These are phyloP conservation scores for Chlorella sp. DNA, from an alignment of 139 green algal genomes.

Conservation along the genomic window DNA sequence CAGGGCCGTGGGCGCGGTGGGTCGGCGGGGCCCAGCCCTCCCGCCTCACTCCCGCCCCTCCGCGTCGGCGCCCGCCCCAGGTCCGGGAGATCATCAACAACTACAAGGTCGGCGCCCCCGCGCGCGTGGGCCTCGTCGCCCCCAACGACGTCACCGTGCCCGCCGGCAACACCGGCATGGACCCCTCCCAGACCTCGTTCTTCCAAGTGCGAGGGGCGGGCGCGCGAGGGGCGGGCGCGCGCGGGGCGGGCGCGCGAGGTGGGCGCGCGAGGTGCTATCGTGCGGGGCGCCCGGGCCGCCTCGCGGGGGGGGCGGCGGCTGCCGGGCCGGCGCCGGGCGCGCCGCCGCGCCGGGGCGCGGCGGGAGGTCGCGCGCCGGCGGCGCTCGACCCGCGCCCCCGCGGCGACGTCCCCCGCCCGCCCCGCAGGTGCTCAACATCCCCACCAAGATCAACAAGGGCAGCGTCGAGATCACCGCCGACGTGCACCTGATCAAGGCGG, in stretches of 20 bases:
- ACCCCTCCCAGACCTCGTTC: conserved; percentile 99
- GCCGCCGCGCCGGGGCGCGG: no score
- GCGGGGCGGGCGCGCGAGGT: not conserved
- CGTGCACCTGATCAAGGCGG: conserved; percentile 85
- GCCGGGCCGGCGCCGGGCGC: no score
- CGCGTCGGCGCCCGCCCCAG: conserved; percentile 13
- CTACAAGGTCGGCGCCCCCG: conserved; percentile 92
- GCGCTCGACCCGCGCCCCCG: no score
- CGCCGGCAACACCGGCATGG: conserved; percentile 93
- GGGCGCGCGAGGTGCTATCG: not conserved
- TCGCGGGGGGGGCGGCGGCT: no score
- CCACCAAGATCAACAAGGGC: conserved; percentile 99
- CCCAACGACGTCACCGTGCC: conserved; percentile 90
- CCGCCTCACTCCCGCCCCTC: not conserved
- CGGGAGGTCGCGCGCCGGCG: no score
- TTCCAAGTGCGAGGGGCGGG: conserved; percentile 80
- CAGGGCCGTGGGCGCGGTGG: no score
- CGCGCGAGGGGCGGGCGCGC: not conserved
- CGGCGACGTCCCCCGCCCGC: not conserved
- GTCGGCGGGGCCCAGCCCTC: no score
- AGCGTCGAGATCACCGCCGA: conserved; percentile 95
- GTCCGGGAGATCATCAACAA: conserved; percentile 85
- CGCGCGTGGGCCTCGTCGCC: conserved; percentile 89
- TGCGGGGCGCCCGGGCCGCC: no score
- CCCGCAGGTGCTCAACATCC: conserved; percentile 92